A percentile compares a stretch with the other conserved stretches of the same genome.
Conservation (phyloP, 2,329 filamentous ascomycete species). For the Graphiopsis chlorocephala region DNA sequence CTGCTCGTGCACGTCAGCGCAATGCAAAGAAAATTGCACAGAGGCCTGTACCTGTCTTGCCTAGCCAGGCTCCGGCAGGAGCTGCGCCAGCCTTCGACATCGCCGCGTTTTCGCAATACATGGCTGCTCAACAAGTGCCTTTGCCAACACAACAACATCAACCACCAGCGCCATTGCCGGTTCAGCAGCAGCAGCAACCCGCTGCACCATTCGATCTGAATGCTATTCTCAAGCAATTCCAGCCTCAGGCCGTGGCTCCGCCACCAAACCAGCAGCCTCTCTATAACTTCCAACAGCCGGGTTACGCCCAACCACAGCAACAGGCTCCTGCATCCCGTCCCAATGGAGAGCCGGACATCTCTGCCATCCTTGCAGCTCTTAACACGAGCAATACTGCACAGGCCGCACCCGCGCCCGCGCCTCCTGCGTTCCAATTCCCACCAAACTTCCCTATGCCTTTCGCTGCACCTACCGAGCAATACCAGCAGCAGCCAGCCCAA, state of each 20-base stretch:
- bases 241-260: slow-evolving; percentile 18
- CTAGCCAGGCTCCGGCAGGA: not conserved
- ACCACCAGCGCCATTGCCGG: slow-evolving; percentile 8
- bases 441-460: slow-evolving; percentile 8
- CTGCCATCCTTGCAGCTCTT: slow-evolving; percentile 31
- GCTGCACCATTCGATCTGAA: slow-evolving; percentile 10
- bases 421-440: slow-evolving; percentile 2
- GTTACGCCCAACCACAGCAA: not conserved
- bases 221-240: slow-evolving; percentile 12
- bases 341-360: slow-evolving; percentile 27
- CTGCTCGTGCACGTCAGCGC: slow-evolving; percentile 18
- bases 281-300: slow-evolving; percentile 7
- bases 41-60: not conserved
- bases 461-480: not conserved
- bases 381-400: slow-evolving; percentile 3
- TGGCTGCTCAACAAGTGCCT: slow-evolving; percentile 12
- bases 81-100: slow-evolving; percentile 5
- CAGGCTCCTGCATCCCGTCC: slow-evolving; percentile 10
- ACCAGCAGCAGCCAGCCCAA: slow-evolving; percentile 19
- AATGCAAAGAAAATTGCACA: not conserved
- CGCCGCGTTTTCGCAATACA: slow-evolving; percentile 2
- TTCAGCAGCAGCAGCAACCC: not conserved
- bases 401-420: not conserved
- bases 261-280: slow-evolving; percentile 9
- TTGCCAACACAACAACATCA: slow-evolving; percentile 10